Percentiles rank a stretch among this genome's conserved stretches.
Evolutionary conservation across 345 rosid species (phyloP).

Genomic region (Aethionema arabicum): DNA sequence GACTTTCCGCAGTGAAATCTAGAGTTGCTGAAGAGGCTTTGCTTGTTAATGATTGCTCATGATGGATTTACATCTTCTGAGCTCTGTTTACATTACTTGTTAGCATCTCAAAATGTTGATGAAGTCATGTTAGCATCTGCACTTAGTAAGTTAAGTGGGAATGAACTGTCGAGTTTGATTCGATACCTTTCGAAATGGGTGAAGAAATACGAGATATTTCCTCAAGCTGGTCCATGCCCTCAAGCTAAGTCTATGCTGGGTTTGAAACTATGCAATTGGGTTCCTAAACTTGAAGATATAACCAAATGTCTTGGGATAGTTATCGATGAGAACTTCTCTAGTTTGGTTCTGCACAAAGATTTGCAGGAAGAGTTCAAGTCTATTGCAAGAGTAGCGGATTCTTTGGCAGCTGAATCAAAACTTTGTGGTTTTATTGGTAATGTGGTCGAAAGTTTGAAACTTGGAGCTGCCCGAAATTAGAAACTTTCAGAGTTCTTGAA

Average conservation of each 20-base stretch:
- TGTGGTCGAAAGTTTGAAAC: conserved; percentile 49
- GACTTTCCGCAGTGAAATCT: conserved; percentile 37
- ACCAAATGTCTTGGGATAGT: conserved; percentile 58
- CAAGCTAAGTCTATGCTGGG: conserved; percentile 53
- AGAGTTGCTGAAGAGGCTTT: conserved; percentile 64
- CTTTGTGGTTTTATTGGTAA: conserved; percentile 47
- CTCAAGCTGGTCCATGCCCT: conserved; percentile 74
- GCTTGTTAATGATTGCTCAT: conserved; percentile 74
- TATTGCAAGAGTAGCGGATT: conserved; percentile 45
- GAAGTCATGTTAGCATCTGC: conserved; percentile 62
- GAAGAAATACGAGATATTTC: conserved; percentile 72
- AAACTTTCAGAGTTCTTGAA: not conserved
- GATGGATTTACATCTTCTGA: conserved; percentile 70
- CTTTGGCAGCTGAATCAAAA: conserved; percentile 65
- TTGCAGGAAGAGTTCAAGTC: conserved; percentile 72
- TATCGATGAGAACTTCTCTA: conserved; percentile 77
- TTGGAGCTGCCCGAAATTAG: conserved; percentile 40
- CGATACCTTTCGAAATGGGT: conserved; percentile 74
- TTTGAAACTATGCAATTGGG: conserved; percentile 67
- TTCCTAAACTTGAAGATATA: conserved; percentile 69
- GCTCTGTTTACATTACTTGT: conserved; percentile 76
- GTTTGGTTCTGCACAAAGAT: conserved; percentile 59
- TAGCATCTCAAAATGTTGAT: conserved; percentile 54
- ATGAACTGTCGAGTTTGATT: conserved; percentile 62
- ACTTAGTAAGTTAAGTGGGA: conserved; percentile 56